Conservation (phyloP, 768 basidiomycete species). For the Coprinopsis marcescibilis region DNA sequence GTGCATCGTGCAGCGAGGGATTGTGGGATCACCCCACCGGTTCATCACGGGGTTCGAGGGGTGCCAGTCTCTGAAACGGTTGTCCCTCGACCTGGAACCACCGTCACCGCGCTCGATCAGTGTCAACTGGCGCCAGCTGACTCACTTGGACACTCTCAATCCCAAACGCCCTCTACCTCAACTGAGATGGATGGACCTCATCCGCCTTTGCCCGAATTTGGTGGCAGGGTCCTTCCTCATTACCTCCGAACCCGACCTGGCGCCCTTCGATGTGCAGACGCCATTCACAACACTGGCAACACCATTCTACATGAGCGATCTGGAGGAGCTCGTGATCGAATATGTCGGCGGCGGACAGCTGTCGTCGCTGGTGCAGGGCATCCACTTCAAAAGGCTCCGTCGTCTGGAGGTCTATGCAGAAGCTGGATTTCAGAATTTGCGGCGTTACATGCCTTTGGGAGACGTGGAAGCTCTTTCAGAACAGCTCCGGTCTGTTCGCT, state of each 20-base stretch:
- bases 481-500: not conserved
- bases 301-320: not conserved
- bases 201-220: constrained; percentile 1
- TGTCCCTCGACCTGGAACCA: not conserved
- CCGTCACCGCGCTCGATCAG: not conserved
- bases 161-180: not conserved
- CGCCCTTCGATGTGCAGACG: not conserved
- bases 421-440: not conserved
- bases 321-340: constrained; percentile 1
- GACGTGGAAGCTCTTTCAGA: not conserved
- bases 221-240: not conserved
- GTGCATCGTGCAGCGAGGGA: not conserved
- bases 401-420: not conserved
- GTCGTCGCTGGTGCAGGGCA: not conserved
- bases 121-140: not conserved
- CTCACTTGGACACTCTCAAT: not conserved
- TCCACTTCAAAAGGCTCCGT: not conserved
- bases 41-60: not conserved
- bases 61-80: not conserved
- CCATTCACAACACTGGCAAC: not conserved
- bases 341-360: constrained; percentile 1
- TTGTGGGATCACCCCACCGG: not conserved
- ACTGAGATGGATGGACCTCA: not conserved
- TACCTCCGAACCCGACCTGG: not conserved
- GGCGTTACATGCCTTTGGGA: not conserved